Evolutionary conservation across 371 early-diverging fungal species (phyloP), one percentile per base, ranked within the genome.

Genomic region (Parasitella parasitica): DNA sequence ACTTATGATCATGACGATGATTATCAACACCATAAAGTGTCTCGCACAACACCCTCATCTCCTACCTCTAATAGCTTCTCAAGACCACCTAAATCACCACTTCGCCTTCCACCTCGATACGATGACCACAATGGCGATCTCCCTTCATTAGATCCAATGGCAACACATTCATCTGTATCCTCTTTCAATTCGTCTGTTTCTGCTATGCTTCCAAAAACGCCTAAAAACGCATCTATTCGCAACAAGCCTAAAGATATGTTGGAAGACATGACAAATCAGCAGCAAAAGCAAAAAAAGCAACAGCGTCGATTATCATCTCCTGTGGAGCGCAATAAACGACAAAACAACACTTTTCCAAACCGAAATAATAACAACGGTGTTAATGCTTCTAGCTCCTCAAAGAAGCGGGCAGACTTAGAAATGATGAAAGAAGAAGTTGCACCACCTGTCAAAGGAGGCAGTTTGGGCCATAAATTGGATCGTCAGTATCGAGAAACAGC

Each of bases 21-120:
- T 16, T 35, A 60, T 32, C 38, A 46, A 13, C 24, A 46, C 20
- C 46, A 50, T 24, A 57, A 35, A 55, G 54, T 32, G 39, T 18
- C 36, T 61, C 60, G 53, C 7, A 52, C 67, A 20, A 57, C 51
- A 22, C 61, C 60, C 16, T 59, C 60, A 20, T 61, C 67, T 8
- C 63, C 72, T 13, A 66, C 62, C 4, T 30, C 34, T 22, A 43
- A 49, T 37, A 43, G 38, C 18, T 67, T 72, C 28, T 50, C 66
- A 11, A 69, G 78, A 48, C 78, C 78, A 4, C 78, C 78, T 0
- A 78, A 73, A 60, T 78, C 78, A 41, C 78, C 78, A 8, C 46
- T 78, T 39, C 69, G 78, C 9, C 41, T 37, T 18, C 61, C 66
- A 12, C 39, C 43, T 26, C 49, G 20, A 4, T 55, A 41, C 12